Evolutionary conservation across 2,329 filamentous ascomycete genomes (phyloP), one percentile per base, ranked within the genome.

Genomic region (Aspergillus ibericus): DNA sequence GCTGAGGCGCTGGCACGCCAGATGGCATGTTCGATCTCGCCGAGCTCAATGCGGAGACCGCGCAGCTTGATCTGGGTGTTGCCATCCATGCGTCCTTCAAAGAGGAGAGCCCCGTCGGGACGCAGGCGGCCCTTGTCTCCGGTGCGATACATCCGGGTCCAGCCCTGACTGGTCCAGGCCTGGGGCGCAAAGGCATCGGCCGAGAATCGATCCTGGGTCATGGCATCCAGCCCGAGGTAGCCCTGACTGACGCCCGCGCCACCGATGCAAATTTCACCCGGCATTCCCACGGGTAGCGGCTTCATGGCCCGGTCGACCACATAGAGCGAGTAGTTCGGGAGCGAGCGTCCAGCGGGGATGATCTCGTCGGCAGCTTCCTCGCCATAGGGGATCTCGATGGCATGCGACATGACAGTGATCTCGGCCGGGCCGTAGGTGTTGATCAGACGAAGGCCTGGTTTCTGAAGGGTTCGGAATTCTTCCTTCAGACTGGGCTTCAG

Each of bases 261-360:
- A 8, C 69, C 76, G 47, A 82, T 69, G 35, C 62, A 67, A 4
- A 83, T 69, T 58, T 82, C 79, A 15, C 81, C 81, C 0, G 75
- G 68, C 1, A 74, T 48, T 0, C 79, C 79, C 7, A 72, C 46
- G 0, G 80, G 77, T 2, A 79, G 67, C 2, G 75, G 75, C 2
- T 75, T 61, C 29, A 74, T 52, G 1, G 74, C 34, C 5, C 72
- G 57, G 58, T 82, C 80, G 0, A 82, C 49, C 48, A 83, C 72
- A 58, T 77, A 80, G 25, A 73, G 52, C 1, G 65, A 64, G 51
- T 74, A 76, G 55, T 79, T 78, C 2, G 74, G 70, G 3, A 78
- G 59, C 2, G 72, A 64, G 13, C 54, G 52, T 6, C 75, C 70
- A 3, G 58, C 44, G 0, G 66, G 48, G 38, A 57, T 35, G 1